Evolutionary conservation across 768 basidiomycete genomes (phyloP).

Genomic region (Tremella fuciformis): DNA sequence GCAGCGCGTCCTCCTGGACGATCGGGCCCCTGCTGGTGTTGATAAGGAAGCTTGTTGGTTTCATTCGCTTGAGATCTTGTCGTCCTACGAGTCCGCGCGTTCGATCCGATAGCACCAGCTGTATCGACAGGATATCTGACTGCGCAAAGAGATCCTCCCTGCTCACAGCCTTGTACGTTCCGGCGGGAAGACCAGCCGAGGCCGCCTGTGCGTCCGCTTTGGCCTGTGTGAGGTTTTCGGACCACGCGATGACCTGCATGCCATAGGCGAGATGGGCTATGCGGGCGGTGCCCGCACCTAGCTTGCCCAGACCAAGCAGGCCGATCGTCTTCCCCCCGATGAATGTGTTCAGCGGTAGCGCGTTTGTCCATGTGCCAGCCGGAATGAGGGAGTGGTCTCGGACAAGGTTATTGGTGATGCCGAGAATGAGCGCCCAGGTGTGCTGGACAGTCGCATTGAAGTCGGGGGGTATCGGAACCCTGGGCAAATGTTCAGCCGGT

Average conservation of each 20-base stretch:
- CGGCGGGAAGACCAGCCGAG: conserved; percentile 53
- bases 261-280: conserved; percentile 61
- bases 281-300: conserved; percentile 61
- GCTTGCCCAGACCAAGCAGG: conserved; percentile 62
- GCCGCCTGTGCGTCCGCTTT: conserved; percentile 60
- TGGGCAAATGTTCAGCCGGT: neutral
- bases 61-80: conserved; percentile 55
- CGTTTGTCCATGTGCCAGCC: conserved; percentile 59
- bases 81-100: conserved; percentile 13
- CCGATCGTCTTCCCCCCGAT: conserved; percentile 59
- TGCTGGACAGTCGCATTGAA: conserved; percentile 59
- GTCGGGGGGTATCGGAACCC: conserved; percentile 55
- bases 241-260: conserved; percentile 66
- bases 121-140: conserved; percentile 64
- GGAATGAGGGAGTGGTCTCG: conserved; percentile 59
- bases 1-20: conserved; percentile 61
- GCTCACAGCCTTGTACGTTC: conserved; percentile 12
- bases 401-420: conserved; percentile 57
- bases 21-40: conserved; percentile 69
- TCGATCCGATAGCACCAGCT: conserved; percentile 55
- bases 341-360: conserved; percentile 57
- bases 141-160: conserved; percentile 60
- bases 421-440: conserved; percentile 65
- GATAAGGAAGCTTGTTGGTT: conserved; percentile 61
- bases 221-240: conserved; percentile 63